Conservation (phyloP, 495 filamentous ascomycete species). For the Podospora fimiseda region DNA sequence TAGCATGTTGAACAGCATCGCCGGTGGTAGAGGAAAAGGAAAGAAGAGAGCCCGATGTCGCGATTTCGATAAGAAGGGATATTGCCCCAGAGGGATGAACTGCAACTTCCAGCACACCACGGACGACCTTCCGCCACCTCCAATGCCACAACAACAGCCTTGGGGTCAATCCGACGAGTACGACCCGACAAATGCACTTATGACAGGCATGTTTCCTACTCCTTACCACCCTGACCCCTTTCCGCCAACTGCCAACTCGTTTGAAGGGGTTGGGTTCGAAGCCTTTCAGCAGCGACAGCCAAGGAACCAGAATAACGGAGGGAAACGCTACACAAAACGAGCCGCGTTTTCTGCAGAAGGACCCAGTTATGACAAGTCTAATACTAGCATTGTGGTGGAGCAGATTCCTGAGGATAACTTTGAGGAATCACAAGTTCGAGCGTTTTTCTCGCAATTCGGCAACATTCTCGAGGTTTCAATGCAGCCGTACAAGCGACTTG, state of each 20-base stretch:
- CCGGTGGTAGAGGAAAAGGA: slow-evolving; percentile 8
- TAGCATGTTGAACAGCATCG: slow-evolving; percentile 29
- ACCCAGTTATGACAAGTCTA: slow-evolving; percentile 64
- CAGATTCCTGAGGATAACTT: slow-evolving; percentile 88
- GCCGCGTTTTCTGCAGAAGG: slow-evolving; percentile 67
- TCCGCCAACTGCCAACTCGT: not conserved
- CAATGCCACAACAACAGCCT: slow-evolving; percentile 13
- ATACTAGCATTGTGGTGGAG: slow-evolving; percentile 82
- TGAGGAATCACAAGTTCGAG: slow-evolving; percentile 62
- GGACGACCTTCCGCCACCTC: slow-evolving; percentile 12
- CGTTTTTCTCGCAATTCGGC: slow-evolving; percentile 83
- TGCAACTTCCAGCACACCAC: slow-evolving; percentile 81
- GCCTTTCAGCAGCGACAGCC: slow-evolving; percentile 4
- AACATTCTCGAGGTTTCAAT: slow-evolving; percentile 65
- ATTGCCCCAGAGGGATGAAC: slow-evolving; percentile 62
- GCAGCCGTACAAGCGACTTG: slow-evolving; percentile 69
- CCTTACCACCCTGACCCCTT: not conserved
- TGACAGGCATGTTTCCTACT: slow-evolving; percentile 22
- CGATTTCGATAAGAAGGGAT: slow-evolving; percentile 85
- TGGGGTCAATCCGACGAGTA: slow-evolving; percentile 54
- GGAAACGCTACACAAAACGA: slow-evolving; percentile 29
- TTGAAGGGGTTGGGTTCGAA: slow-evolving; percentile 1
- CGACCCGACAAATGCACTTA: slow-evolving; percentile 61
- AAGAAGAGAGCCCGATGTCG: slow-evolving; percentile 55
- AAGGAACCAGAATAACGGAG: slow-evolving; percentile 19